Evolutionary conservation across 176 grass and related monocot species (phyloP), one percentile per base, ranked within the genome.

Genomic region (Juncus effusus): DNA sequence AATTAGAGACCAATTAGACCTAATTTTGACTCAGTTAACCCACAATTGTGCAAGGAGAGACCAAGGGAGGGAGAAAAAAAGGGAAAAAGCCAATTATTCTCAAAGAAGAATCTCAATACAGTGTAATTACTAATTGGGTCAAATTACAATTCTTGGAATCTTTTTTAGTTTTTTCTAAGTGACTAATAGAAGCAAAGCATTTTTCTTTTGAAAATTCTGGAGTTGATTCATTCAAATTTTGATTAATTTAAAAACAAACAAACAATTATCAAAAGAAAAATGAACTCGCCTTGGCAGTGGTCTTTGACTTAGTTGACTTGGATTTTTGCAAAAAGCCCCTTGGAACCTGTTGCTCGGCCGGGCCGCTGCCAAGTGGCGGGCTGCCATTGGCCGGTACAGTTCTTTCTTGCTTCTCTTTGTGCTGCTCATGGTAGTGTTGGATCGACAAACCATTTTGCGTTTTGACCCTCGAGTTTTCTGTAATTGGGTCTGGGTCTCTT

Each of bases 201-300:
- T 1, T 28, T 28, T 28, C 19, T 28, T 28, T 28, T 28, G 19
- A 28, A 28, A 28, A 28, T 28, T 28, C 19, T 28, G 19, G 19
- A 28, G 19, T 28, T 28, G 19, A 28, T 28, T 28, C 19, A 28
- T 28, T 28, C 19, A 28, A 28, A 28, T 28, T 28, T 28, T 28
- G 1, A 28, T 28, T 28, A 28, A 52, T 8, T 8, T 52, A 52
- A 52, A 52, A 8, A 40, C 19, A 12, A 68, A 2, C 39, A 35
- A 4, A 6, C 42, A 14, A 54, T 68, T 54, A 69, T 7, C 38
- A 35, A 49, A 39, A 69, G 61, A 5, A 28, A 28, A 38, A 10
- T 80, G 69, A 54, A 64, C 64, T 77, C 71, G 74, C 80, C 80
- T 82, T 82, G 28, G 64, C 62, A 65, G 65, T 71, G 38, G 58